Evolutionary conservation across 768 basidiomycete species (phyloP).

Genomic region (Suillus plorans): DNA sequence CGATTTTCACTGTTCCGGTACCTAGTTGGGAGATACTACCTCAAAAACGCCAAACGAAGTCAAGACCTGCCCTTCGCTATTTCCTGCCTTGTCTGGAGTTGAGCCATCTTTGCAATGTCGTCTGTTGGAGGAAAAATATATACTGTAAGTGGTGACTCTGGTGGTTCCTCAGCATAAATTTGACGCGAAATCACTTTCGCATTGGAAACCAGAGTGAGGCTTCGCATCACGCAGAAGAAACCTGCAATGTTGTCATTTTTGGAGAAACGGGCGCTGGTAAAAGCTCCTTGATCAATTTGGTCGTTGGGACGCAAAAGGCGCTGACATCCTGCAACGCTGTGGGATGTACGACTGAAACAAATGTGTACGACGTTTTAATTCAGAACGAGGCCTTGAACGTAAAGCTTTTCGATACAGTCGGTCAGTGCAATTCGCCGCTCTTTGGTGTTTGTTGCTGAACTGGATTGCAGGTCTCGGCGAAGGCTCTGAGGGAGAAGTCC

Average conservation of each 20-base stretch:
- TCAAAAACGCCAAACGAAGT: neutral
- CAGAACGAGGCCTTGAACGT: neutral
- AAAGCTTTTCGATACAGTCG: slow-evolving; percentile 31
- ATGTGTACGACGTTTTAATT: neutral
- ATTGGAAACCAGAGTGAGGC: neutral
- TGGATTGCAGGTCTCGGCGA: slow-evolving; percentile 27
- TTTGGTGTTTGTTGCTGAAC: neutral
- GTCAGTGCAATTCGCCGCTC: neutral
- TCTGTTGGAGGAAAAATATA: no score
- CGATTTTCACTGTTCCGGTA: neutral
- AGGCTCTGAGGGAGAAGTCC: slow-evolving; percentile 26
- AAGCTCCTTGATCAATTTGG: slow-evolving; percentile 32
- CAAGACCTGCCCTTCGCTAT: neutral
- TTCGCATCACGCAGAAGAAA: neutral
- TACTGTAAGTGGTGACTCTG: neutral
- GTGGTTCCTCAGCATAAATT: neutral
- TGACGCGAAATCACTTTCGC: neutral
- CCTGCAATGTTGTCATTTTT: slow-evolving; percentile 28
- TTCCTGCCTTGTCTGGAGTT: neutral
- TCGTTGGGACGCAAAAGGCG: slow-evolving; percentile 29
- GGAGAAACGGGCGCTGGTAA: slow-evolving; percentile 33
- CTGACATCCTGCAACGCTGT: slow-evolving; percentile 19
- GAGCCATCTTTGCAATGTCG: neutral
- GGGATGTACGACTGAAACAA: slow-evolving; percentile 13
- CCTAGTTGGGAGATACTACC: neutral